A percentile compares a stretch with the other conserved stretches of the same genome.
These are phyloP conservation scores for Solanum chmielewskii DNA, from an alignment of 257 asterid genomes.

Conservation along the genomic window DNA sequence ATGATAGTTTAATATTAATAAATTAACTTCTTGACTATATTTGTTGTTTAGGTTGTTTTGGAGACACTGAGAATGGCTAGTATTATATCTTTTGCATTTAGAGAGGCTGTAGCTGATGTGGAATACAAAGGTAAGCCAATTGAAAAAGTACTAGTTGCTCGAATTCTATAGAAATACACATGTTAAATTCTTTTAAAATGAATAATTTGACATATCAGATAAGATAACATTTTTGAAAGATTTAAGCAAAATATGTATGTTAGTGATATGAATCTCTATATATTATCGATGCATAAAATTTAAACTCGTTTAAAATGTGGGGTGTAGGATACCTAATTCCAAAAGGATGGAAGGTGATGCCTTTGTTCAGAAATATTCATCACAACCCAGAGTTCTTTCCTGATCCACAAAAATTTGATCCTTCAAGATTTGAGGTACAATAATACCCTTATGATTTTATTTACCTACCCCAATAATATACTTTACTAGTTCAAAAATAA, in stretches of 20 bases:
- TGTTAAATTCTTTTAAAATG: background rate
- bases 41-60: slow-evolving; percentile 38
- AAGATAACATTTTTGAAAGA: background rate
- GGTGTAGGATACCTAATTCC: slow-evolving; percentile 67
- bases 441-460: background rate
- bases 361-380: slow-evolving; percentile 84
- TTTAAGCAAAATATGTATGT: background rate
- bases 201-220: background rate
- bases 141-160: background rate
- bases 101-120: slow-evolving; percentile 83
- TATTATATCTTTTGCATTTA: slow-evolving; percentile 77
- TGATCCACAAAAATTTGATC: slow-evolving; percentile 65
- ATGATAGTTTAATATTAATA: background rate
- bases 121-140: slow-evolving; percentile 53
- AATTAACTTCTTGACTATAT: background rate
- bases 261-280: background rate
- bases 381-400: slow-evolving; percentile 68
- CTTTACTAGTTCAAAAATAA: background rate
- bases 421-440: slow-evolving; percentile 71
- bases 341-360: slow-evolving; percentile 97
- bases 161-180: background rate
- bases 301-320: background rate
- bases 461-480: background rate
- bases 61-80: slow-evolving; percentile 80
- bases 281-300: background rate